Percentiles rank a stretch among this genome's conserved stretches.
These are phyloP conservation scores for Eragrostis tef DNA, from an alignment of 202 grass and related monocot genomes.

Conservation along the genomic window DNA sequence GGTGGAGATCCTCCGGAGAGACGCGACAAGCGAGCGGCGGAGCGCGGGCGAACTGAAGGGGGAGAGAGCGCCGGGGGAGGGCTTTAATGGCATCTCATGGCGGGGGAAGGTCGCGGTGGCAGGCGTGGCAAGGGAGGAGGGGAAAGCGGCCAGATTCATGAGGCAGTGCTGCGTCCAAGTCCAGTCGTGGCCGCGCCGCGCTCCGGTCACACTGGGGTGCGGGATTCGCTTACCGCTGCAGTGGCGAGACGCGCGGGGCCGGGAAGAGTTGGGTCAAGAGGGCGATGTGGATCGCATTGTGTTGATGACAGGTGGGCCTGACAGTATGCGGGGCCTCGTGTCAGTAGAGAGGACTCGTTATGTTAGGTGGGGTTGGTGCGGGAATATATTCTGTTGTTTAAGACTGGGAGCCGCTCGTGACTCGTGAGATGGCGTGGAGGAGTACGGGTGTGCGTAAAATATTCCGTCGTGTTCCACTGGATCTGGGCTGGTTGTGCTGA, in stretches of 20 bases:
- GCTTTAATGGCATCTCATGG: constrained; percentile 64
- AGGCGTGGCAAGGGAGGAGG: constrained; percentile 3
- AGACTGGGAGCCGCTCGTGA: background rate
- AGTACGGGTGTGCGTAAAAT: background rate
- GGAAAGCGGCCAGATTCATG: constrained; percentile 59
- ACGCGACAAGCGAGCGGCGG: constrained; percentile 47
- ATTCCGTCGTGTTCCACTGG: background rate
- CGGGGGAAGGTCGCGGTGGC: background rate
- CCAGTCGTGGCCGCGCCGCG: constrained; percentile 25
- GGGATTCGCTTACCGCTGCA: background rate
- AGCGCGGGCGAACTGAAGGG: constrained; percentile 15
- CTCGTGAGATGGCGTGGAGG: background rate
- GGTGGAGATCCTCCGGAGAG: constrained; percentile 43
- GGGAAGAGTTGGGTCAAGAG: no score
- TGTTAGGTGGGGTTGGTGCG: background rate
- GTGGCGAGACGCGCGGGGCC: background rate
- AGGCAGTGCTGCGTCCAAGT: background rate
- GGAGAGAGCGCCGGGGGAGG: constrained; percentile 16
- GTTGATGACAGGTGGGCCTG: background rate
- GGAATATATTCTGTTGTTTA: background rate
- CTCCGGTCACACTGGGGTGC: constrained; percentile 2
- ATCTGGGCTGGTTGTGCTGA: background rate
- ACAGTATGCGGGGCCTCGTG: accelerated
- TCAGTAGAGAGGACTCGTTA: no score
- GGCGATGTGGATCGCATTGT: no score